These are phyloP conservation scores for Ophiostoma novo-ulmi DNA, from an alignment of 2,329 filamentous ascomycete species.

Conservation along the genomic window DNA sequence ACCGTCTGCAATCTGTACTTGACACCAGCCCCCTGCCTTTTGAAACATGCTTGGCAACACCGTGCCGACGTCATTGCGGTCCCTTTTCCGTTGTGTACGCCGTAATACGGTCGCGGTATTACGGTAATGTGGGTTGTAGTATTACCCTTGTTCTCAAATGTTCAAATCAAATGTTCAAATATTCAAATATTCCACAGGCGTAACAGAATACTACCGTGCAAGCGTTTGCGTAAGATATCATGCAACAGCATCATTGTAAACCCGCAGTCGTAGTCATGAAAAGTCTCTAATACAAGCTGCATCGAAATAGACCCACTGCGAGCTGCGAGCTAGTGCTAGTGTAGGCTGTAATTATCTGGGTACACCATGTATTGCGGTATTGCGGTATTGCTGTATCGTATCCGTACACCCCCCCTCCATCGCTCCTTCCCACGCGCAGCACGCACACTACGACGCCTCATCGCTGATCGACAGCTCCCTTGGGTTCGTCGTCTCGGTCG, in stretches of 20 bases:
- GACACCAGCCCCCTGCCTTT: not conserved
- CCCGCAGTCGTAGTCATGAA: not conserved
- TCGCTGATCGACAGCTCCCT: not conserved
- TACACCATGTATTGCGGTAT: not conserved
- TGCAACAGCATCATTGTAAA: too few relatives aligned
- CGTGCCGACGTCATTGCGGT: not conserved
- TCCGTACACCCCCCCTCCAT: constrained; percentile 1
- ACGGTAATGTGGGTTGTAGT: not conserved
- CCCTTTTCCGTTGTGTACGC: not conserved
- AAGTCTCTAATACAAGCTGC: not conserved
- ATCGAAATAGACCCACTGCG: not conserved
- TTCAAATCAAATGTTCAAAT: too few relatives aligned
- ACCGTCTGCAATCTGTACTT: too few relatives aligned
- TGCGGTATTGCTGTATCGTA: not conserved
- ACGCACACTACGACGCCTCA: constrained; percentile 6
- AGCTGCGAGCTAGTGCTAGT: not conserved
- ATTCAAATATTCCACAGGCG: too few relatives aligned
- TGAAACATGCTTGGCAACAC: not conserved
- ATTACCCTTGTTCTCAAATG: not conserved
- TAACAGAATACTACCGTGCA: too few relatives aligned
- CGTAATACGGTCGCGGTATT: not conserved
- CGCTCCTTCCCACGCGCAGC: not conserved
- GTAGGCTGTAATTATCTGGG: not conserved
- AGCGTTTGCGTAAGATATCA: too few relatives aligned
- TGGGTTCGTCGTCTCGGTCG: not conserved